A percentile compares a stretch with the other conserved stretches of the same genome.
Evolutionary conservation across 495 filamentous ascomycete species (phyloP).

Genomic region (Xylaria curta): DNA sequence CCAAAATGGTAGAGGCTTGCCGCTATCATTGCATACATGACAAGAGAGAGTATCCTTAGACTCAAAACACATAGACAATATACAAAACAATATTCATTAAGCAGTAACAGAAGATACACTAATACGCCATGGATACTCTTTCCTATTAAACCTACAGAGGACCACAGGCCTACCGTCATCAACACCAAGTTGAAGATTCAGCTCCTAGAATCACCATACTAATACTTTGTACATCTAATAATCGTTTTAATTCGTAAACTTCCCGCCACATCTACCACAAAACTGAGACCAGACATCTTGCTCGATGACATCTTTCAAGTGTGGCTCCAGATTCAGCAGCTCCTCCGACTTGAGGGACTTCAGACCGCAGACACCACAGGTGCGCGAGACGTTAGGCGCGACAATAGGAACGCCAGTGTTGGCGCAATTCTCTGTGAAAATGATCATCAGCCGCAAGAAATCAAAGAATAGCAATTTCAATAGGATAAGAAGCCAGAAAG

Average conservation of each 20-base stretch:
- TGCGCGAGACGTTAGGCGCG: conserved; percentile 48
- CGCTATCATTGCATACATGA: not conserved
- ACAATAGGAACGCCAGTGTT: conserved; percentile 52
- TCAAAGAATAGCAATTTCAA: not conserved
- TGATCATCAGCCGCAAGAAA: not conserved
- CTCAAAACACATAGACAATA: not conserved
- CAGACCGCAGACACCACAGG: conserved; percentile 51
- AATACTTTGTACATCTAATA: not conserved
- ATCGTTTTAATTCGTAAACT: conserved; percentile 44
- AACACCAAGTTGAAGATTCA: not conserved
- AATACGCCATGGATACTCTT: not conserved
- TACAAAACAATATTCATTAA: not conserved
- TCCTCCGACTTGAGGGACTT: conserved; percentile 45
- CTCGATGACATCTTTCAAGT: conserved; percentile 40
- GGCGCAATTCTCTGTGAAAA: conserved; percentile 41
- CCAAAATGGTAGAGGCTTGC: no score
- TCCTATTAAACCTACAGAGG: not conserved
- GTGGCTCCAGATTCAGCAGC: conserved; percentile 37
- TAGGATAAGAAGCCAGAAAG: not conserved
- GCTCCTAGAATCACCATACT: not conserved
- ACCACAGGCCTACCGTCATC: not conserved
- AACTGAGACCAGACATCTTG: conserved; percentile 41
- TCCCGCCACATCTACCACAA: conserved; percentile 55
- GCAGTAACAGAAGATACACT: not conserved
- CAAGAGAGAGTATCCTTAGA: not conserved